These are phyloP conservation scores for Nicotiana attenuata DNA, from an alignment of 257 asterid species.

Conservation along the genomic window DNA sequence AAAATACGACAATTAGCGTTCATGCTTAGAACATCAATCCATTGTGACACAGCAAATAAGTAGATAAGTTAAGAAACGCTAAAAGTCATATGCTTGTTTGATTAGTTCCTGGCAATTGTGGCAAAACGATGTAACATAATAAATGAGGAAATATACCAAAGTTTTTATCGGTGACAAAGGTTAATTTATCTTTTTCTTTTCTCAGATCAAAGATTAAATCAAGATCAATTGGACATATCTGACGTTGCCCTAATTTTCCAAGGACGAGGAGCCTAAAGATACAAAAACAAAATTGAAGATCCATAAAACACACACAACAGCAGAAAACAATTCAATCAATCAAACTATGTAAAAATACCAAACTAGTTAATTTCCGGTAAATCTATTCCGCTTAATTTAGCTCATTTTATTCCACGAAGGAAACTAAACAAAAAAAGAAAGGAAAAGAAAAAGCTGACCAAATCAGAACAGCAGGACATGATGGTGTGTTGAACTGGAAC, in stretches of 20 bases:
- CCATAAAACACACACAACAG: not conserved
- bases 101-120: not conserved
- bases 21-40: not conserved
- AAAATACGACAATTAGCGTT: not conserved
- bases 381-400: not conserved
- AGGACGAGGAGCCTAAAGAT: not conserved
- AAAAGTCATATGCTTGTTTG: not conserved
- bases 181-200: not conserved
- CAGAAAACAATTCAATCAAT: not conserved
- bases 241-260: not conserved
- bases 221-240: not conserved
- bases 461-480: constrained; percentile 40
- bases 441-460: constrained; percentile 23
- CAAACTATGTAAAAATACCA: not conserved
- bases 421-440: not conserved
- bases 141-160: not conserved
- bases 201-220: not conserved
- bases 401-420: not conserved
- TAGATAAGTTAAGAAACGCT: not conserved
- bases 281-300: not conserved
- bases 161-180: not conserved
- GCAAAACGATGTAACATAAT: not conserved
- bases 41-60: not conserved
- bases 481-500: constrained; percentile 42
- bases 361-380: not conserved